These are phyloP conservation scores for Apiotrichum laibachii DNA, from an alignment of 1,284 basidiomycete genomes.

Conservation along the genomic window DNA sequence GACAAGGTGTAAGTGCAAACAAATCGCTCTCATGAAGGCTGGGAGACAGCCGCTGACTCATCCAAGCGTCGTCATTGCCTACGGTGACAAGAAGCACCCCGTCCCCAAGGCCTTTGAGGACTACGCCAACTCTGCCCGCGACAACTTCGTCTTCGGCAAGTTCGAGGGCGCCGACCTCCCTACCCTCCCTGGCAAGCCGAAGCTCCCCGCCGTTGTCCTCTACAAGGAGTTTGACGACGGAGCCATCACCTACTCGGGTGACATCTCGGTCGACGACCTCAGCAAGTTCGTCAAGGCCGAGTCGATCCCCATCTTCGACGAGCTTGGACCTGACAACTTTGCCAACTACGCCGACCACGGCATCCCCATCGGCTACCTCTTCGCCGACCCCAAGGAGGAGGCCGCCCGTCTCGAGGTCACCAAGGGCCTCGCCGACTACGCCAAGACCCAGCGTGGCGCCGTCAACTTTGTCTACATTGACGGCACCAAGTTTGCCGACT, in stretches of 20 bases:
- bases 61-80: constrained; percentile 72
- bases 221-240: constrained; percentile 94
- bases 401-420: constrained; percentile 63
- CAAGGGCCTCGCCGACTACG: constrained; percentile 69
- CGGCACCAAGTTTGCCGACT: constrained; percentile 88
- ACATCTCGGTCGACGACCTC: constrained; percentile 63
- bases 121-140: constrained; percentile 81
- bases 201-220: constrained; percentile 76
- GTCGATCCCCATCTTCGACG: constrained; percentile 83
- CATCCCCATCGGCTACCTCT: constrained; percentile 92
- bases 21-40: background rate
- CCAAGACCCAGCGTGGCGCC: constrained; percentile 76
- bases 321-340: constrained; percentile 95
- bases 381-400: constrained; percentile 72
- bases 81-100: constrained; percentile 66
- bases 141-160: constrained; percentile 89
- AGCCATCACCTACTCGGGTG: constrained; percentile 64
- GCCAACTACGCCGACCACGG: constrained; percentile 73
- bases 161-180: constrained; percentile 69
- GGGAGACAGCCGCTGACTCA: constrained; percentile 3
- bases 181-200: constrained; percentile 66
- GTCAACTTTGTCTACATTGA: constrained; percentile 99
- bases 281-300: constrained; percentile 77
- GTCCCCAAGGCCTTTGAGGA: constrained; percentile 70
- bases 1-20: constrained; percentile 67